Base-by-base conservation (phyloP, 176 grass and related monocot species). In the Eragrostis nindensis region DNA sequence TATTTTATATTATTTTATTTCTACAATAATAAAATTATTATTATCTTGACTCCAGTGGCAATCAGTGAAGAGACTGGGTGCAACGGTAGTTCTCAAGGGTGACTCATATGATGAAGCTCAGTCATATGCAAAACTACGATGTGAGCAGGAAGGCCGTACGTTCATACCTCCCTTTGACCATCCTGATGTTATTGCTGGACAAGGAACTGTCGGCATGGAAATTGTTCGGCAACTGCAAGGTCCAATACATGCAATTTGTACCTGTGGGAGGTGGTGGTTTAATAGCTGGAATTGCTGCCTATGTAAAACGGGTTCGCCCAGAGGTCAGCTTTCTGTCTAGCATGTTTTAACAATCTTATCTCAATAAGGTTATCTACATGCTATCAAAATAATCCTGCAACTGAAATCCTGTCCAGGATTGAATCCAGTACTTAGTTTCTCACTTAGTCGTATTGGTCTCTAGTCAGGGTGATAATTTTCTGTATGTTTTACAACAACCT, bases 151-250 rank as follows among this genome's bases (percentile, higher is more conserved):
- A 81, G 90, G 73, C 16, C 90, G 89, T 24, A 93, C 97, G 73
- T 99, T 99, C 50, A 87, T 99, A 85, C 97, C 97, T 70, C 97
- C 97, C n/a, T 99, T 99, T 80, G 97, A 99, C 61, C 97, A 99
- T 76, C 90, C 90, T 1, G 97, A 99, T 84, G 82, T 99, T 50
- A 99, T 99, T 39, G 27, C 76, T 22, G 97, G 97, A 53, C 97
- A 99, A 69, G 97, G 97, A 86, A 99, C 97, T 42, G 70, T 99
- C 14, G 97, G 97, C 48, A 99, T 99, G 97, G 97, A 99, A 91
- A 93, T 99, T 75, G 90, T 93, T 89, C 80, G 90, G 18, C 97
- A 99, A 63, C 43, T 91, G 63, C 82, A 91, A 89, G 86, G 91
- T 10, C 90, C 97, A 60, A 17, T 93, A 18, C 93, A 99, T 84